Evolutionary conservation across 306 rosid species (phyloP).

Genomic region (Trifolium pratense): DNA sequence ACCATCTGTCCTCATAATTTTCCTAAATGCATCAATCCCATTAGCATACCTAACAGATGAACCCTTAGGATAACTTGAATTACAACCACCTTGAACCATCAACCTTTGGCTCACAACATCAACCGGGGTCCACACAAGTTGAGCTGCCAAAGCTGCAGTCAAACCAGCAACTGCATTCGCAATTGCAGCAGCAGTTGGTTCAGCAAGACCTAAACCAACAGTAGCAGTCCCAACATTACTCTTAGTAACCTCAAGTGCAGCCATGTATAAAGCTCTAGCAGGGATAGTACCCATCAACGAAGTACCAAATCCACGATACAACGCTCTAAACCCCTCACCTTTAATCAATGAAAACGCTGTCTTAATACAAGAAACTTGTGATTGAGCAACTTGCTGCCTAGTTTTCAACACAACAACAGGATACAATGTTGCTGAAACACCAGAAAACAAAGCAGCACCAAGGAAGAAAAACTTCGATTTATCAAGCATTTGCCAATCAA

Average conservation of each 20-base stretch:
- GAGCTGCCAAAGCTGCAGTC: constrained; percentile 84
- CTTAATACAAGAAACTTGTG: constrained; percentile 65
- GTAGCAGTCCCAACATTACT: constrained; percentile 78
- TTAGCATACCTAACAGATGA: constrained; percentile 53
- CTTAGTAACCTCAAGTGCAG: constrained; percentile 83
- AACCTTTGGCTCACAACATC: constrained; percentile 63
- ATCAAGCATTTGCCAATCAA: constrained; percentile 91
- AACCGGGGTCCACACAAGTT: constrained; percentile 86
- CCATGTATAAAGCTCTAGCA: constrained; percentile 85
- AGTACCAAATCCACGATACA: constrained; percentile 93
- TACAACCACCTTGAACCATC: constrained; percentile 69
- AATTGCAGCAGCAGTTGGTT: constrained; percentile 67
- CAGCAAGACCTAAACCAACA: constrained; percentile 67
- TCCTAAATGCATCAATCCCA: constrained; percentile 81
- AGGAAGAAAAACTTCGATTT: constrained; percentile 60
- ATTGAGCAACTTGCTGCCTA: constrained; percentile 78
- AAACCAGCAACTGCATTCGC: constrained; percentile 83
- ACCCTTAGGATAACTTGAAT: constrained; percentile 49
- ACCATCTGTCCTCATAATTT: constrained; percentile 71
- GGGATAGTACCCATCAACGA: constrained; percentile 85
- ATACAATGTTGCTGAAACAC: constrained; percentile 77
- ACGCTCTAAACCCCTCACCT: constrained; percentile 72
- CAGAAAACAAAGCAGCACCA: constrained; percentile 86
- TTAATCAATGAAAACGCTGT: constrained; percentile 67
- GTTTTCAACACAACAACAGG: constrained; percentile 86